phyloP scores from a whole-genome alignment of 2,329 filamentous ascomycete species.

The Sclerotinia spermophila region DNA sequence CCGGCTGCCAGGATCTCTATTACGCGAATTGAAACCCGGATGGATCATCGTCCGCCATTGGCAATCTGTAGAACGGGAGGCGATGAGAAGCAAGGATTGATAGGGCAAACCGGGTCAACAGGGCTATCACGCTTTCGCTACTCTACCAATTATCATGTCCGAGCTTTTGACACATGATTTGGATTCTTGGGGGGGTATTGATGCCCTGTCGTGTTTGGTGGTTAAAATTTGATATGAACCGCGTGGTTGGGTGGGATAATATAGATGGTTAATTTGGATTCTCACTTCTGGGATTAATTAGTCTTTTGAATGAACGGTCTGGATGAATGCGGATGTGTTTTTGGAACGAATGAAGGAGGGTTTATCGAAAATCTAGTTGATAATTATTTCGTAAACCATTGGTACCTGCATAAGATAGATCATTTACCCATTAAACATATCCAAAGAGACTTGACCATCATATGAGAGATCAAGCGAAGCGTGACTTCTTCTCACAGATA shows the following conservation, averaged over 20 bases:
- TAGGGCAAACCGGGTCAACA: background rate
- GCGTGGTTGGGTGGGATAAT: background rate
- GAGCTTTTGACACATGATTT: background rate
- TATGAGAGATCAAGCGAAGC: background rate
- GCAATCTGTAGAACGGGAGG: background rate
- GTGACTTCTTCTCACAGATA: too few species aligned
- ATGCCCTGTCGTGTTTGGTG: background rate
- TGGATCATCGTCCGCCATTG: background rate
- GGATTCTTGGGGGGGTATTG: background rate
- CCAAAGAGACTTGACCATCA: background rate
- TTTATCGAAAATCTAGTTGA: background rate
- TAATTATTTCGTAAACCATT: background rate
- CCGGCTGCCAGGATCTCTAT: background rate
- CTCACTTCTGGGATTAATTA: background rate
- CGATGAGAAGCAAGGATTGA: background rate
- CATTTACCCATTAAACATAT: background rate
- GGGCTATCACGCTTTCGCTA: constrained; percentile 4
- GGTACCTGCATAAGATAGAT: constrained; percentile 7
- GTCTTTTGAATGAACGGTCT: too few species aligned
- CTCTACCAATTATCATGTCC: background rate
- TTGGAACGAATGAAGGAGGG: background rate
- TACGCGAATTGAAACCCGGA: background rate
- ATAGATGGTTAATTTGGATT: background rate
- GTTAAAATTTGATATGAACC: background rate
- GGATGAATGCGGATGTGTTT: background rate